A percentile compares a stretch with the other conserved stretches of the same genome.
Conservation (phyloP, 371 early-diverging fungal species). For the Saksenaea vasiformis region DNA sequence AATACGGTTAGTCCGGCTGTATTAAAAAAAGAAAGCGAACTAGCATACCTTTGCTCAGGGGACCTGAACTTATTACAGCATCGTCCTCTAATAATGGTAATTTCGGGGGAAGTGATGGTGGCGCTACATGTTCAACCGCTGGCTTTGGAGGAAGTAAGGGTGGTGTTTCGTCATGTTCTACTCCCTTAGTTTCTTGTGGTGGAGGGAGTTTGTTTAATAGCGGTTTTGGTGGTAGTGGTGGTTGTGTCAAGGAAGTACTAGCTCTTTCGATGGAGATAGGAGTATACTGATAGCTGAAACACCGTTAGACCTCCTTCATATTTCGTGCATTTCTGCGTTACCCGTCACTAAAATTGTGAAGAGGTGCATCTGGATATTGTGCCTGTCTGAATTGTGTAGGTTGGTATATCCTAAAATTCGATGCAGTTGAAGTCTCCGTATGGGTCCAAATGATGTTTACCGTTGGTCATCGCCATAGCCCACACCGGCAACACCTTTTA, state of each 20-base stretch:
- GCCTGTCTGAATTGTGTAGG: background rate
- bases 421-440: background rate
- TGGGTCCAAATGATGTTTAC: background rate
- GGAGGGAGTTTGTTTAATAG: background rate
- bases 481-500: constrained; percentile 47
- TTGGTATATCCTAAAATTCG: background rate
- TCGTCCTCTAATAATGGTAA: background rate
- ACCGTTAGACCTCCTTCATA: background rate
- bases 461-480: constrained; percentile 8
- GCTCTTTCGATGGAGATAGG: constrained; percentile 14
- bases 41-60: background rate
- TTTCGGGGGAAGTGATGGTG: constrained; percentile 25
- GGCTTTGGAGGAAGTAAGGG: constrained; percentile 6
- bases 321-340: constrained; percentile 7
- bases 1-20: background rate
- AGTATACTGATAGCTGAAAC: constrained; percentile 11
- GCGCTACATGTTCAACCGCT: background rate
- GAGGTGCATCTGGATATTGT: constrained; percentile 25
- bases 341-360: constrained; percentile 41
- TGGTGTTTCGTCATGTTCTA: background rate
- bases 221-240: constrained; percentile 17
- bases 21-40: background rate
- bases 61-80: background rate
- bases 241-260: background rate
- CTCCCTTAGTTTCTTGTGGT: background rate